These are phyloP conservation scores for Eucalyptus cladocalyx DNA, from an alignment of 345 rosid species.

Conservation along the genomic window DNA sequence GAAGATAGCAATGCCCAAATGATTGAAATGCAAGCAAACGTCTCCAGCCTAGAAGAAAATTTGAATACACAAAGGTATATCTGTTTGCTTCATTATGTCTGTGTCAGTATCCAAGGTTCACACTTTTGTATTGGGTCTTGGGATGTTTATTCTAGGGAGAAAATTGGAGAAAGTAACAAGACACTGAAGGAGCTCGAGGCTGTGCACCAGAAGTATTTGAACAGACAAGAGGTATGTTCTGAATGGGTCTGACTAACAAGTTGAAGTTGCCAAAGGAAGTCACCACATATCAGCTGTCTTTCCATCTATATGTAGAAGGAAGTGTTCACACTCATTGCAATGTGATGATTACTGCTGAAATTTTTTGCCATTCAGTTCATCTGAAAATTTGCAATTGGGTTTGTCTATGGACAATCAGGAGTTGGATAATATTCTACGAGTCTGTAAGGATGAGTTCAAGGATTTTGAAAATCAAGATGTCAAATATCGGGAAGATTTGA, in stretches of 20 bases:
- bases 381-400: neutral
- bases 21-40: slow-evolving; percentile 35
- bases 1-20: slow-evolving; percentile 58
- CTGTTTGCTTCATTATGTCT: neutral
- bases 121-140: neutral
- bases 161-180: slow-evolving; percentile 55
- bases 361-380: neutral
- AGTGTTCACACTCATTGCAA: neutral
- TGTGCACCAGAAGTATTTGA: slow-evolving; percentile 56
- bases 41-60: slow-evolving; percentile 56
- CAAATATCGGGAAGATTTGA: slow-evolving; percentile 79
- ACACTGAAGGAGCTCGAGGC: slow-evolving; percentile 66
- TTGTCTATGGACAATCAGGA: slow-evolving; percentile 33
- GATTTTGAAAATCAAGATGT: slow-evolving; percentile 97
- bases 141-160: slow-evolving; percentile 35
- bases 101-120: neutral
- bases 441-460: slow-evolving; percentile 80
- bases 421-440: slow-evolving; percentile 56
- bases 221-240: slow-evolving; percentile 73
- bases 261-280: neutral
- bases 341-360: neutral
- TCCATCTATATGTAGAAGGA: neutral
- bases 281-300: neutral
- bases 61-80: slow-evolving; percentile 56
- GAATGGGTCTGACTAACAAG: neutral